Percentiles rank a stretch among this genome's conserved stretches.
Evolutionary conservation across 2,329 filamentous ascomycete genomes (phyloP).

Genomic region (Aspergillus oerlinghausenensis): DNA sequence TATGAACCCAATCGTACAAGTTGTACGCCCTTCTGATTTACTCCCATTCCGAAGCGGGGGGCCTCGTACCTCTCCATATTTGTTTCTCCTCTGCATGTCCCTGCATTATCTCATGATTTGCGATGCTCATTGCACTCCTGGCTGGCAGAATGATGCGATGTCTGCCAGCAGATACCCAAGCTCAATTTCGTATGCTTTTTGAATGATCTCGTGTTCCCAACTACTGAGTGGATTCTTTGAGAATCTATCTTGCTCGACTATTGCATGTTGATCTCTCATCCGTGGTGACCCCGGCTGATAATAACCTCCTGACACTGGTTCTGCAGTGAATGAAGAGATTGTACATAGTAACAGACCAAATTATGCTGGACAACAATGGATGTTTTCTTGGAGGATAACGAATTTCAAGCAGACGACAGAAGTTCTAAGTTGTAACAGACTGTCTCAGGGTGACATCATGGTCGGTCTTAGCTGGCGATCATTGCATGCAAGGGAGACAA

Average conservation of each 20-base stretch:
- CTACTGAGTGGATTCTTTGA: not conserved
- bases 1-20: not conserved
- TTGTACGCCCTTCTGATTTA: not conserved
- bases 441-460: not conserved
- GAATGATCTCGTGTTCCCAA: not conserved
- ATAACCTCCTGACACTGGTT: not conserved
- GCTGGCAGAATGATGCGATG: constrained; percentile 11
- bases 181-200: not conserved
- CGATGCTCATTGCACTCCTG: constrained; percentile 13
- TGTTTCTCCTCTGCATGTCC: not conserved
- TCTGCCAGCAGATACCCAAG: constrained; percentile 33
- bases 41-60: not conserved
- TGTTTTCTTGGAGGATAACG: not conserved
- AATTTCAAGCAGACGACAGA: not conserved
- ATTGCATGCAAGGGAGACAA: not conserved
- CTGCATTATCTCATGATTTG: constrained; percentile 1
- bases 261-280: not conserved
- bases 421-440: not conserved
- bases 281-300: not conserved
- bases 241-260: not conserved
- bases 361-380: not conserved
- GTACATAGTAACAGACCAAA: not conserved
- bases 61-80: not conserved
- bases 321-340: not conserved
- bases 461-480: not conserved